Percentiles rank a stretch among this genome's conserved stretches.
phyloP scores from a whole-genome alignment of 768 basidiomycete species.

The Leccinellum luteum region DNA sequence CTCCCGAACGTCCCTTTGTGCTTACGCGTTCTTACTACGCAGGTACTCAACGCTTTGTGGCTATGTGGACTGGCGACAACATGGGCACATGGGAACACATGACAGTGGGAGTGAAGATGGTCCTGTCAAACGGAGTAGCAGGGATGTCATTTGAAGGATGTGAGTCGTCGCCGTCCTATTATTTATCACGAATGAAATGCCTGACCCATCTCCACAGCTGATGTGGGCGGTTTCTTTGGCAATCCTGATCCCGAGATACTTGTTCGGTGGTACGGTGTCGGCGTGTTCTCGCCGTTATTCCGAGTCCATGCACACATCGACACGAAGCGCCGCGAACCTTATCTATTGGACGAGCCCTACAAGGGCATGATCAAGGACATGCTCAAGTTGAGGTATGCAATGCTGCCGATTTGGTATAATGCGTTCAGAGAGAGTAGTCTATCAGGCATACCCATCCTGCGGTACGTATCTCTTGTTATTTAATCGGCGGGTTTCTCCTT shows the following conservation, averaged over 20 bases:
- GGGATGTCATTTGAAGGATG: conserved; percentile 92
- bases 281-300: conserved; percentile 96
- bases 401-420: conserved; percentile 97
- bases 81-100: conserved; percentile 98
- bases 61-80: conserved; percentile 99
- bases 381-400: conserved; percentile 76
- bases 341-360: conserved; percentile 86
- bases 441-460: conserved; percentile 77
- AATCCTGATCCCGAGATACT: conserved; percentile 95
- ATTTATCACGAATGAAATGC: background rate
- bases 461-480: conserved; percentile 45
- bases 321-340: conserved; percentile 96
- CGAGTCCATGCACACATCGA: conserved; percentile 98
- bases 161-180: conserved; percentile 39
- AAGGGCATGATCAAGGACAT: conserved; percentile 77
- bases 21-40: conserved; percentile 94
- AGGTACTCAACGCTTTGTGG: conserved; percentile 92
- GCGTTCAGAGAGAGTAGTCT: conserved; percentile 87
- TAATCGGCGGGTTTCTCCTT: background rate
- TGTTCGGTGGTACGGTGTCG: conserved; percentile 95
- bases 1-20: conserved; percentile 87
- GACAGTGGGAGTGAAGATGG: conserved; percentile 90
- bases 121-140: conserved; percentile 80
- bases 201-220: conserved; percentile 55
- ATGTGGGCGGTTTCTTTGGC: conserved; percentile 98